phyloP scores from a whole-genome alignment of 768 basidiomycete species.

The Russula ochroleuca region DNA sequence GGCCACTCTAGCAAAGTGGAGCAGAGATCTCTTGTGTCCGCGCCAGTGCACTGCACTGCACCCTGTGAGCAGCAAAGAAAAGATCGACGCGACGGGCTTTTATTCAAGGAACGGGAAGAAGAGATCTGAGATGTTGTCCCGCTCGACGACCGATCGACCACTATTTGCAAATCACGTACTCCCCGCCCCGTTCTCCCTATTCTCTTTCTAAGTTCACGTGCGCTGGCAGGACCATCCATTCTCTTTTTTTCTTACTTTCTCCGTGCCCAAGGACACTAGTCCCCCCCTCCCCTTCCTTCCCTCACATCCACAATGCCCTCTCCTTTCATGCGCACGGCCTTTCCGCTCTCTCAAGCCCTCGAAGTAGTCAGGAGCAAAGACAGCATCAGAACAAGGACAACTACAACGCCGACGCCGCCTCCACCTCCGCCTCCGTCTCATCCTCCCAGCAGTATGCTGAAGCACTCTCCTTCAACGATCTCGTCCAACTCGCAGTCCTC shows the following conservation, averaged over 20 bases:
- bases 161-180: not conserved
- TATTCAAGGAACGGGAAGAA: no score
- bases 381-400: no score
- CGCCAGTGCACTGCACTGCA: no score
- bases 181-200: not conserved
- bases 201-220: not conserved
- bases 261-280: no score
- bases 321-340: conserved; percentile 5
- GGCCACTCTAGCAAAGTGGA: no score
- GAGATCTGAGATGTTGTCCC: not conserved
- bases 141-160: not conserved
- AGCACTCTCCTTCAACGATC: conserved; percentile 16
- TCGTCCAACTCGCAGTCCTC: conserved; percentile 17
- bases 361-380: no score
- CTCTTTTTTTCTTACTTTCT: not conserved
- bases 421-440: not conserved
- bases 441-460: conserved; percentile 6
- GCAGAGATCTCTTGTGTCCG: no score
- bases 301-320: not conserved
- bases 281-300: no score
- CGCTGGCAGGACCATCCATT: not conserved
- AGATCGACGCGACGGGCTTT: no score
- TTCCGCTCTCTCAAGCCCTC: not conserved
- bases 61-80: no score
- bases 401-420: no score